Conservation (phyloP, 805 yeast species). For the Cyberlindnera lachancei region DNA sequence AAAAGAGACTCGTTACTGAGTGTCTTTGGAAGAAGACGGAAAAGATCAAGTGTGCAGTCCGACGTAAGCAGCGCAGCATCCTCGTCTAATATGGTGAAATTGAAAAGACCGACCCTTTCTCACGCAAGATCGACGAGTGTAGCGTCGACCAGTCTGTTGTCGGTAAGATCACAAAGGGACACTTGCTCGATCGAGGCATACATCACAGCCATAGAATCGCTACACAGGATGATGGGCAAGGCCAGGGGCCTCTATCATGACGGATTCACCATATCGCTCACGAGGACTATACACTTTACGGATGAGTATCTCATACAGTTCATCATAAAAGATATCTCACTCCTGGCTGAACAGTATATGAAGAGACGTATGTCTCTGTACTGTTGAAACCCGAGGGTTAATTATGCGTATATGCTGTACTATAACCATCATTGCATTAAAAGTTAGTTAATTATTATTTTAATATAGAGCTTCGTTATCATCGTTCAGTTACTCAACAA, state of each 20-base stretch:
- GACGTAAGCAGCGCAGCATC: neutral
- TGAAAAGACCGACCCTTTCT: too few species aligned
- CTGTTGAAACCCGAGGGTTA: neutral
- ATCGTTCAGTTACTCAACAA: too few species aligned
- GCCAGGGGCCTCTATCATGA: slow-evolving; percentile 3
- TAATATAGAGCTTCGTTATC: too few species aligned
- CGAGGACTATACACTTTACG: slow-evolving; percentile 5
- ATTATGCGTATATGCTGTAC: too few species aligned
- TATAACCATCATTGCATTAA: too few species aligned
- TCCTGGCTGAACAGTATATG: slow-evolving; percentile 3
- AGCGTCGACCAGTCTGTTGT: slow-evolving; percentile 1
- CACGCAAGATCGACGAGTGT: slow-evolving; percentile 7
- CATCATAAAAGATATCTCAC: slow-evolving; percentile 9
- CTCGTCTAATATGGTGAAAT: neutral
- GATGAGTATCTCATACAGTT: slow-evolving; percentile 11
- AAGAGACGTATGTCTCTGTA: neutral
- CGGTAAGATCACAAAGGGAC: slow-evolving; percentile 10
- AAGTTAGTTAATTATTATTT: too few species aligned
- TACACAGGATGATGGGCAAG: slow-evolving; percentile 1
- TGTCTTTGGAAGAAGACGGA: neutral
- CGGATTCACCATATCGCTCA: slow-evolving; percentile 2
- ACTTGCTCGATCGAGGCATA: slow-evolving; percentile 7
- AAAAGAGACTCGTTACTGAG: neutral
- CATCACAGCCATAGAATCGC: slow-evolving; percentile 3
- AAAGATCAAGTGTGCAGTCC: neutral